Evolutionary conservation across 192 early-diverging fungal species (phyloP).

Genomic region (Gorgonomyces haynaldii): DNA sequence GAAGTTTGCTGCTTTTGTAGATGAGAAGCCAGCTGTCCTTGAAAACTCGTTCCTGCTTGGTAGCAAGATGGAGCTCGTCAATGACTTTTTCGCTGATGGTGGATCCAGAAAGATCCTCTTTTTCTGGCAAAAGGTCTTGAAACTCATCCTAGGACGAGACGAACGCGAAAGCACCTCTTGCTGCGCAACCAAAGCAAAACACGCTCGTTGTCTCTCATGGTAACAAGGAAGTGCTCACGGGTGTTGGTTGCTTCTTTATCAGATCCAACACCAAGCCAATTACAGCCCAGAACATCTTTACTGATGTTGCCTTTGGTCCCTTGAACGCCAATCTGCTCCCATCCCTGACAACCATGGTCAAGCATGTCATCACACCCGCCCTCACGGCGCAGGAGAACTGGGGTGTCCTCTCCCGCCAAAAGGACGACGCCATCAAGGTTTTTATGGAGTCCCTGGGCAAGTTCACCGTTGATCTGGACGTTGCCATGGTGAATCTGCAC

Average conservation of each 20-base stretch:
- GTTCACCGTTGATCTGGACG: conserved; percentile 48
- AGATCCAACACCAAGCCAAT: conserved; percentile 42
- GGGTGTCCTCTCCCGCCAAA: conserved; percentile 37
- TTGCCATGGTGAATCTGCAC: conserved; percentile 56
- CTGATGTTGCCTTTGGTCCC: conserved; percentile 42
- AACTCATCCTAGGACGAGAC: conserved; percentile 10
- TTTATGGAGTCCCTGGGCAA: conserved; percentile 49
- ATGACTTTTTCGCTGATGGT: conserved; percentile 51
- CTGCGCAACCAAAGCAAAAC: conserved; percentile 15
- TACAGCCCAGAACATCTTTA: conserved; percentile 38
- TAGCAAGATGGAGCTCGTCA: conserved; percentile 44
- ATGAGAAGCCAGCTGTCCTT: conserved; percentile 43
- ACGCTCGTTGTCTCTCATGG: conserved; percentile 45
- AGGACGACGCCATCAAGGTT: conserved; percentile 37
- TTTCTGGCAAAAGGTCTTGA: conserved; percentile 44
- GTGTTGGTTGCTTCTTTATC: conserved; percentile 47
- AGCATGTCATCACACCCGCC: conserved; percentile 47
- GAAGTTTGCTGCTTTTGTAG: conserved; percentile 39
- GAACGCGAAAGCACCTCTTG: not conserved
- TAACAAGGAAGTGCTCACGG: conserved; percentile 33
- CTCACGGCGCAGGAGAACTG: conserved; percentile 49
- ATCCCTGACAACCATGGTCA: conserved; percentile 44
- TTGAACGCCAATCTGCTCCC: conserved; percentile 40
- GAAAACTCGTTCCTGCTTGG: conserved; percentile 44
- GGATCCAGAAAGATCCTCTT: conserved; percentile 41